phyloP scores from a whole-genome alignment of 1,139 yeast genomes.

The Yamadazyma taylorii region DNA sequence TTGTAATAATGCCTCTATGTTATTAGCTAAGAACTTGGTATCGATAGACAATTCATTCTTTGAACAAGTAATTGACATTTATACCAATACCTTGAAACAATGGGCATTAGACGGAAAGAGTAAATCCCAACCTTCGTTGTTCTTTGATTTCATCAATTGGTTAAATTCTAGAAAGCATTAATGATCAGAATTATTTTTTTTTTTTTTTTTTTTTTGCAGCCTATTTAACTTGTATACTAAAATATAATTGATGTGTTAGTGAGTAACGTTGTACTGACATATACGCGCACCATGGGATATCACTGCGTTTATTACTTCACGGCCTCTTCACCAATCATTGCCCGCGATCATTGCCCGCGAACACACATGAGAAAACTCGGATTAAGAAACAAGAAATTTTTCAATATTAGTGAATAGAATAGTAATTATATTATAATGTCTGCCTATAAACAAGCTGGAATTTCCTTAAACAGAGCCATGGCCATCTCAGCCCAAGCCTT shows the following conservation, averaged over 20 bases:
- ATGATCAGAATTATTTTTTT: no score
- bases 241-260: not conserved
- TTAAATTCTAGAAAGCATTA: slow-evolving; percentile 43
- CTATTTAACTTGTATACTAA: not conserved
- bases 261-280: not conserved
- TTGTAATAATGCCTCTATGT: slow-evolving; percentile 62
- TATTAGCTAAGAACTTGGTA: slow-evolving; percentile 57
- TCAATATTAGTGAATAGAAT: not conserved
- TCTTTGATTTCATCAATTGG: slow-evolving; percentile 84
- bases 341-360: slow-evolving; percentile 3
- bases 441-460: slow-evolving; percentile 85
- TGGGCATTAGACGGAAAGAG: slow-evolving; percentile 58
- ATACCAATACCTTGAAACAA: slow-evolving; percentile 51
- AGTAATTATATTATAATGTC: slow-evolving; percentile 44
- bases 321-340: slow-evolving; percentile 4
- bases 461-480: slow-evolving; percentile 85
- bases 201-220: no score
- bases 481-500: slow-evolving; percentile 88
- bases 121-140: slow-evolving; percentile 59
- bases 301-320: not conserved
- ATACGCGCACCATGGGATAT: not conserved
- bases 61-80: slow-evolving; percentile 51
- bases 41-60: slow-evolving; percentile 30
- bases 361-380: no score
- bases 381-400: no score